Evolutionary conservation across 164 flowering plant genomes (phyloP).

Genomic region (Warburgia ugandensis): DNA sequence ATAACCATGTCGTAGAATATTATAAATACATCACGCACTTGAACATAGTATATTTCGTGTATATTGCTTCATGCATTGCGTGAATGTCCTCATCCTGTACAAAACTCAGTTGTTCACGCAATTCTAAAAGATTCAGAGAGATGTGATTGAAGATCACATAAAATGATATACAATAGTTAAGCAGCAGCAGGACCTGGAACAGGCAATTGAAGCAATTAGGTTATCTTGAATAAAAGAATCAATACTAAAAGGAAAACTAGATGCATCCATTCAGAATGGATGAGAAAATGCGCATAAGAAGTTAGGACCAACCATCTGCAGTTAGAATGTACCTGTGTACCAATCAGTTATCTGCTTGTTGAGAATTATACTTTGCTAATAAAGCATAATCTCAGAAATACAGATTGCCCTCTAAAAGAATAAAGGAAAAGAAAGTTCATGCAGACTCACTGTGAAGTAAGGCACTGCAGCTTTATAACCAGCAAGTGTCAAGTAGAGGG

Average conservation of each 20-base stretch:
- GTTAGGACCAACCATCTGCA: too few relatives aligned
- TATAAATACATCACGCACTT: constrained; percentile 47
- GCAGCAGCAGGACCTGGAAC: constrained; percentile 62
- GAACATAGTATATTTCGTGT: constrained; percentile 73
- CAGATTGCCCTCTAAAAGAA: not conserved
- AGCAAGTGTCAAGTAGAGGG: constrained; percentile 76
- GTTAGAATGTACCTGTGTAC: too few relatives aligned
- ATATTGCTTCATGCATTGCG: constrained; percentile 62
- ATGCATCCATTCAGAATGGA: too few relatives aligned
- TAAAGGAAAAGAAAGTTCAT: too few relatives aligned
- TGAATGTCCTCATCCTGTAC: constrained; percentile 62
- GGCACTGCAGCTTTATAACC: constrained; percentile 88
- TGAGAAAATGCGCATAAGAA: too few relatives aligned
- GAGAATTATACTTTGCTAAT: too few relatives aligned
- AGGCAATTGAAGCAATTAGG: constrained; percentile 13
- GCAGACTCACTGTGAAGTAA: constrained; percentile 48
- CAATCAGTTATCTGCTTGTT: too few relatives aligned
- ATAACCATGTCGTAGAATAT: not conserved
- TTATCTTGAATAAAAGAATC: too few relatives aligned
- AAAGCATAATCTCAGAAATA: too few relatives aligned
- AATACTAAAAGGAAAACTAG: not conserved
- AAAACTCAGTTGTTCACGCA: constrained; percentile 57
- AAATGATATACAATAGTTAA: constrained; percentile 63
- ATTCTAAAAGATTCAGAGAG: constrained; percentile 50
- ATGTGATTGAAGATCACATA: constrained; percentile 70